Percentiles rank a stretch among this genome's conserved stretches.
phyloP scores from a whole-genome alignment of 108 stramenopile genomes.

The Nannochloropsis salina region DNA sequence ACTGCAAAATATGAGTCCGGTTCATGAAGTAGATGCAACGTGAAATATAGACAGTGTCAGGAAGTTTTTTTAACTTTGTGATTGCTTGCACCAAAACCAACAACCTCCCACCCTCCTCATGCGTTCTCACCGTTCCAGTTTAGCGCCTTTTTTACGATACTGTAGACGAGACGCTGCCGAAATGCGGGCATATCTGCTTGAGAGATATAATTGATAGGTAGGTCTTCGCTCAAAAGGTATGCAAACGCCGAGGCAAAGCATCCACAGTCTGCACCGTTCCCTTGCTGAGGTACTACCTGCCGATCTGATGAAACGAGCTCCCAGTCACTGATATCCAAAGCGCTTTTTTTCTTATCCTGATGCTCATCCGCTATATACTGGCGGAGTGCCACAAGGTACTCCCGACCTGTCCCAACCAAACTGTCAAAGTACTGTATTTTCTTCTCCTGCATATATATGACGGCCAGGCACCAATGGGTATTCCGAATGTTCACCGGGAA shows the following conservation, averaged over 20 bases:
- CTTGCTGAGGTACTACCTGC: conserved; percentile 27
- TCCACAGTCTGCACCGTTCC: conserved; percentile 40
- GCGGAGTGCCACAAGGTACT: conserved; percentile 33
- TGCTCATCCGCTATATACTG: conserved; percentile 51
- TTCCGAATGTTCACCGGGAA: conserved; percentile 78
- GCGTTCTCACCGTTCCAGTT: neutral
- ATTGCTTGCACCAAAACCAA: too few relatives aligned
- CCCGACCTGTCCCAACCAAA: conserved; percentile 46
- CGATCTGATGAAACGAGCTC: neutral
- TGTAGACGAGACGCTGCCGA: conserved; percentile 17
- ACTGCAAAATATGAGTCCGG: too few relatives aligned
- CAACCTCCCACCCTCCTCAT: too few relatives aligned
- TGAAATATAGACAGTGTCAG: too few relatives aligned
- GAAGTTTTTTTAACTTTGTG: too few relatives aligned
- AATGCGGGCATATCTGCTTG: conserved; percentile 29
- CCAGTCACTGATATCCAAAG: conserved; percentile 28
- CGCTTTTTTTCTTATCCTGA: conserved; percentile 36
- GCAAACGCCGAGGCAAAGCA: conserved; percentile 31
- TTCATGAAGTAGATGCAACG: too few relatives aligned
- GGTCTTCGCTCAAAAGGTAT: conserved; percentile 23
- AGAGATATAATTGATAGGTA: conserved; percentile 25
- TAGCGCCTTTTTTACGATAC: conserved; percentile 25
- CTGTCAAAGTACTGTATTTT: conserved; percentile 56
- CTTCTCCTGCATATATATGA: conserved; percentile 77
- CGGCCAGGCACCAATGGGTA: conserved; percentile 86